Percentiles rank a stretch among this genome's conserved stretches.
Evolutionary conservation across 2,329 filamentous ascomycete species (phyloP).

Genomic region (Paraphaeosphaeria sporulosa): DNA sequence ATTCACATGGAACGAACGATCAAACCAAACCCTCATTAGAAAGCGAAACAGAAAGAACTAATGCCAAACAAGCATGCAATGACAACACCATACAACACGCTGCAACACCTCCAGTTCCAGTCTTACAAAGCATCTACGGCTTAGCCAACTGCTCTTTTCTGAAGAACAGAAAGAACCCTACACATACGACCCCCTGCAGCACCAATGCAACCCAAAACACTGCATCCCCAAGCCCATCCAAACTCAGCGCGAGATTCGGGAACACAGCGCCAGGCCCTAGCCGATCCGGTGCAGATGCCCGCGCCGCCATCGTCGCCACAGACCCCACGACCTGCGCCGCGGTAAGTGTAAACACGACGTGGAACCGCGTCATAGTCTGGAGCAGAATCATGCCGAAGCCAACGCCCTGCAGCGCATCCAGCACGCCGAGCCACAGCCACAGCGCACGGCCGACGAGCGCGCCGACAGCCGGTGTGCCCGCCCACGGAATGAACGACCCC

Average conservation of each 20-base stretch:
- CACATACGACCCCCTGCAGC: conserved; percentile 65
- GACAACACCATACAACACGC: background rate
- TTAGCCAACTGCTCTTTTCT: conserved; percentile 66
- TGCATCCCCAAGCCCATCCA: conserved; percentile 55
- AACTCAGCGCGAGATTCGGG: conserved; percentile 64
- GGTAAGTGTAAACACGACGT: conserved; percentile 69
- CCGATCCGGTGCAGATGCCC: conserved; percentile 67
- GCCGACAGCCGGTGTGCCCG: conserved; percentile 60
- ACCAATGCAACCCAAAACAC: conserved; percentile 67
- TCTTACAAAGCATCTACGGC: conserved; percentile 44
- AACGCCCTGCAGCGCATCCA: conserved; percentile 71
- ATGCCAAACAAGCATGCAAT: background rate
- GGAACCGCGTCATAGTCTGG: conserved; percentile 70
- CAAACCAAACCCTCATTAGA: background rate
- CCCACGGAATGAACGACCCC: conserved; percentile 65
- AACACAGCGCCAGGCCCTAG: conserved; percentile 69
- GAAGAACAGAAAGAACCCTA: conserved; percentile 65
- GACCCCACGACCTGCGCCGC: conserved; percentile 69
- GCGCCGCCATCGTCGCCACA: conserved; percentile 67
- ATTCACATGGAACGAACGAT: background rate
- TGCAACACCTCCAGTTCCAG: background rate
- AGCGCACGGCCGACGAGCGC: conserved; percentile 65
- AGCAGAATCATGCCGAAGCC: conserved; percentile 74
- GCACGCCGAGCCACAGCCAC: conserved; percentile 73
- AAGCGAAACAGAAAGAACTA: background rate